Conservation (phyloP, 106 monocot genomes). For the Apostasia shenzhenica region DNA sequence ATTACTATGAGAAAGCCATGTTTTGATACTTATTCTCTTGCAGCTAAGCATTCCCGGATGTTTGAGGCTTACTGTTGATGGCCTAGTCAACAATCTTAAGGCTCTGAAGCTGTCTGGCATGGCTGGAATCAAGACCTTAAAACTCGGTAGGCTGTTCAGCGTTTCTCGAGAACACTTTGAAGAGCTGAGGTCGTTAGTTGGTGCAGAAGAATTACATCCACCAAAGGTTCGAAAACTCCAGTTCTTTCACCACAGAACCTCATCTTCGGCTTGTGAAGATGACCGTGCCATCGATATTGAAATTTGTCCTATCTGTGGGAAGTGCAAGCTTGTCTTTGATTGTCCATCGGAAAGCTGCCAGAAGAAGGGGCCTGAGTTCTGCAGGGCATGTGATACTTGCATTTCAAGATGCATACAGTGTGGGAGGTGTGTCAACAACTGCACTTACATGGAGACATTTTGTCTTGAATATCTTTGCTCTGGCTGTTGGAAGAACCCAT, state of each 20-base stretch:
- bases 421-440: constrained; percentile 44
- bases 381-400: constrained; percentile 47
- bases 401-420: constrained; percentile 41
- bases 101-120: constrained; percentile 13
- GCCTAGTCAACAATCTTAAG: constrained; percentile 31
- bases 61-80: constrained; percentile 24
- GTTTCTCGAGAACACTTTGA: constrained; percentile 26
- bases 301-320: constrained; percentile 38
- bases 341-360: constrained; percentile 41
- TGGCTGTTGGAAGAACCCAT: constrained; percentile 3
- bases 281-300: constrained; percentile 46
- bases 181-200: constrained; percentile 20
- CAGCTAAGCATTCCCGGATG: constrained; percentile 43
- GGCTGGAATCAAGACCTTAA: constrained; percentile 25
- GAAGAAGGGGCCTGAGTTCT: constrained; percentile 4
- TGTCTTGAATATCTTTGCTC: constrained; percentile 29
- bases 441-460: constrained; percentile 40
- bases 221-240: constrained; percentile 2
- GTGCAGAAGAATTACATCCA: constrained; percentile 9
- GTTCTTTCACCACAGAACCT: constrained; percentile 27
- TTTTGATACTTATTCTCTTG: neutral
- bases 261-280: constrained; percentile 21
- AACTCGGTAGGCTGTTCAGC: constrained; percentile 26
- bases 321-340: constrained; percentile 38
- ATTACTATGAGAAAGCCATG: too few species aligned